These are phyloP conservation scores for Amauroascus niger DNA, from an alignment of 2,329 filamentous ascomycete genomes.

Conservation along the genomic window DNA sequence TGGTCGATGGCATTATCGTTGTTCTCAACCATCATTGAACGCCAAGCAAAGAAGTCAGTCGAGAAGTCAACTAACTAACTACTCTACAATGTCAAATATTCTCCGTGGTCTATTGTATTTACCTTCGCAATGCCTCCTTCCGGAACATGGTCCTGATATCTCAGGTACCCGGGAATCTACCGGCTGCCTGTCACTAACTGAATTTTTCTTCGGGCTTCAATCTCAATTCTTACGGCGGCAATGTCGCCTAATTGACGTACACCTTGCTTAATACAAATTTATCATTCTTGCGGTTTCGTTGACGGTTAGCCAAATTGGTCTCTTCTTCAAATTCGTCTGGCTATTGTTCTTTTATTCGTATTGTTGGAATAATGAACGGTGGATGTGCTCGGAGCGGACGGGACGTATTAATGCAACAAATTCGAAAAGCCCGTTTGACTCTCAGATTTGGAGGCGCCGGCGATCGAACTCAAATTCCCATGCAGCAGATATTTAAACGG, in stretches of 20 bases:
- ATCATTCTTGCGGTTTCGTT: no score
- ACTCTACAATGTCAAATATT: constrained; percentile 44
- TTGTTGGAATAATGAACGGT: no score
- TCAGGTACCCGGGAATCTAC: no score
- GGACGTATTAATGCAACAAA: no score
- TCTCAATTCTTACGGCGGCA: constrained; percentile 25
- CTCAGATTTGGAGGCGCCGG: no score
- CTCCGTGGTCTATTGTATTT: constrained; percentile 36
- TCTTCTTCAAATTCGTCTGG: no score
- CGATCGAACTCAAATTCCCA: no score
- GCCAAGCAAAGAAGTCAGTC: constrained; percentile 42
- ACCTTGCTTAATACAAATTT: constrained; percentile 27
- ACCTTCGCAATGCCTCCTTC: constrained; percentile 42
- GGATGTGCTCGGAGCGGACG: no score
- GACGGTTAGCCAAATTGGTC: constrained; percentile 32
- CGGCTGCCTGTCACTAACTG: constrained; percentile 29
- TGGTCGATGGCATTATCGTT: constrained; percentile 41
- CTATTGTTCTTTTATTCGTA: no score
- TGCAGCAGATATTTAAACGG: no score
- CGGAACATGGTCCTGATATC: constrained; percentile 43
- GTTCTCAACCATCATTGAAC: constrained; percentile 38
- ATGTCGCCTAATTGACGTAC: constrained; percentile 36
- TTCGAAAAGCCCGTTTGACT: no score
- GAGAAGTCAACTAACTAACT: no score
- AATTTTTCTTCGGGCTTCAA: constrained; percentile 26